phyloP scores from a whole-genome alignment of 2,329 filamentous ascomycete genomes.

The Verticillium nonalfalfae region DNA sequence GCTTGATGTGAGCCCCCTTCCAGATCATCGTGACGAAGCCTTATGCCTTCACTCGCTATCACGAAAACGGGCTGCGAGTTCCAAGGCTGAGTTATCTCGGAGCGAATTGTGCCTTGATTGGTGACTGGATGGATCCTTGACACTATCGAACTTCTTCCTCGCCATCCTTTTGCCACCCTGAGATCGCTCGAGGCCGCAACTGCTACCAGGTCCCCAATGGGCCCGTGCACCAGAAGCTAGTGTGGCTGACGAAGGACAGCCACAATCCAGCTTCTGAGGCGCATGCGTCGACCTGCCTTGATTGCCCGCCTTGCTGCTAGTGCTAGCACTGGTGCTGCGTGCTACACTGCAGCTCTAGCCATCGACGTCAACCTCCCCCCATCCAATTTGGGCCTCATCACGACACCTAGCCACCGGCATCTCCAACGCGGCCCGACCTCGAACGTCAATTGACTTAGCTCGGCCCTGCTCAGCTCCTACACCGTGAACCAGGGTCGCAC shows the following conservation, averaged over 20 bases:
- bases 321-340: background rate
- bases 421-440: constrained; percentile 5
- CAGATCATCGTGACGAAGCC: too few relatives aligned
- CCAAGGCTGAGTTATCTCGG: too few relatives aligned
- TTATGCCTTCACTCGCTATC: too few relatives aligned
- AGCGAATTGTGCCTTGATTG: too few relatives aligned
- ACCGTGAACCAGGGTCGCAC: background rate
- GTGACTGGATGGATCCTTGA: too few relatives aligned
- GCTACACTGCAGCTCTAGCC: background rate
- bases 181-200: too few relatives aligned
- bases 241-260: background rate
- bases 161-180: too few relatives aligned
- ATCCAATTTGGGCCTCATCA: constrained; percentile 6
- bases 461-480: background rate
- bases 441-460: background rate
- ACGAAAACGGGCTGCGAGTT: too few relatives aligned
- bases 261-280: background rate
- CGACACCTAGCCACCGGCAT: constrained; percentile 3
- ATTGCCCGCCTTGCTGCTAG: background rate
- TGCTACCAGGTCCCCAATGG: background rate
- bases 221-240: background rate
- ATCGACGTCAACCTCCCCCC: constrained; percentile 4
- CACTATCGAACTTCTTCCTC: too few relatives aligned
- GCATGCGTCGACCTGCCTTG: background rate
- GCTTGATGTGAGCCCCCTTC: too few relatives aligned